Evolutionary conservation across 2,329 filamentous ascomycete genomes (phyloP).

Genomic region (Neonectria faginata): DNA sequence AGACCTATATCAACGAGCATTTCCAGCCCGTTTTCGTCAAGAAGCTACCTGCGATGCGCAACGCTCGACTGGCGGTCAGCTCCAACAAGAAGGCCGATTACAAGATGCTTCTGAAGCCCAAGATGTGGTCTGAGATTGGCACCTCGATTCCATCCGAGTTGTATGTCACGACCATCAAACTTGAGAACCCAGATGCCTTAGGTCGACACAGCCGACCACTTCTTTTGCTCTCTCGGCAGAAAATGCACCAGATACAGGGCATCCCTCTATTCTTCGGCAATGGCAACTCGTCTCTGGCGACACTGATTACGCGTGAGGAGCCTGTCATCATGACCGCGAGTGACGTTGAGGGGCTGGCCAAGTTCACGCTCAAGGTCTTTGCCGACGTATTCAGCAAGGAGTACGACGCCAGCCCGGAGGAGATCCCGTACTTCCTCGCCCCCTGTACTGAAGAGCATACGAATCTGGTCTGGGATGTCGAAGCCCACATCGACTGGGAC

Average conservation of each 20-base stretch:
- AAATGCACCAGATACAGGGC: conserved; percentile 71
- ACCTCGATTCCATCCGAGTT: conserved; percentile 61
- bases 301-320: conserved; percentile 57
- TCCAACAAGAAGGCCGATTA: conserved; percentile 81
- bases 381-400: conserved; percentile 89
- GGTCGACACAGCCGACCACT: conserved; percentile 72
- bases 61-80: conserved; percentile 84
- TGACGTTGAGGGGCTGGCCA: conserved; percentile 68
- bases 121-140: conserved; percentile 71
- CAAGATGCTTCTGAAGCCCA: conserved; percentile 81
- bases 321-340: conserved; percentile 58
- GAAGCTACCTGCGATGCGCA: conserved; percentile 83
- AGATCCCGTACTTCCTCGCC: conserved; percentile 86
- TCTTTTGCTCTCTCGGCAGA: conserved; percentile 75
- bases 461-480: background rate
- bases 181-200: conserved; percentile 68
- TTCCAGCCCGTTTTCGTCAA: conserved; percentile 80
- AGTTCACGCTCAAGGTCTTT: conserved; percentile 82
- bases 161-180: conserved; percentile 70
- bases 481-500: conserved; percentile 69
- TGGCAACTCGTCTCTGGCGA: conserved; percentile 68
- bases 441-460: conserved; percentile 59
- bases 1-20: conserved; percentile 76
- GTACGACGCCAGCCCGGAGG: conserved; percentile 72
- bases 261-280: conserved; percentile 81